Evolutionary conservation across 202 grass and related monocot species (phyloP).

Genomic region (Zoysia matrella): DNA sequence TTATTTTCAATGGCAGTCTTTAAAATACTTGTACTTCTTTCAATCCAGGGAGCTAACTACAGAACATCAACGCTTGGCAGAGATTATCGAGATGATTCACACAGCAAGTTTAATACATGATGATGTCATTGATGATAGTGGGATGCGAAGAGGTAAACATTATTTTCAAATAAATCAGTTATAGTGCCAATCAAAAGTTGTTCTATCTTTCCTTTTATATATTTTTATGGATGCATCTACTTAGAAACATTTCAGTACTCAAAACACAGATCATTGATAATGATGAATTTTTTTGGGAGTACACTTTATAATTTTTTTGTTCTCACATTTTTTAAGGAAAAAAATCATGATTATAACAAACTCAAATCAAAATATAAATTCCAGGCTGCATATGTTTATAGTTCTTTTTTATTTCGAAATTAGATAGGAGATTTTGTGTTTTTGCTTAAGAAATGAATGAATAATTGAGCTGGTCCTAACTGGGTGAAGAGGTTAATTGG

Average conservation of each 20-base stretch:
- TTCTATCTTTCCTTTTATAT: neutral
- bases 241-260: neutral
- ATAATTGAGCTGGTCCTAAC: neutral
- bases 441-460: neutral
- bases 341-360: neutral
- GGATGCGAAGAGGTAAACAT: slow-evolving; percentile 83
- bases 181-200: neutral
- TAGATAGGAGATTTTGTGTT: neutral
- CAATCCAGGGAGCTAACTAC: slow-evolving; percentile 77
- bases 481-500: neutral
- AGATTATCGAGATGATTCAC: slow-evolving; percentile 99
- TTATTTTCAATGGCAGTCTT: neutral
- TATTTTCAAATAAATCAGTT: neutral
- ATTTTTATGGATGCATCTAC: neutral
- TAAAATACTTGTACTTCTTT: neutral
- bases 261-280: neutral
- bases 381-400: neutral
- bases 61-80: slow-evolving; percentile 84
- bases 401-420: neutral
- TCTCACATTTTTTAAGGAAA: neutral
- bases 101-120: slow-evolving; percentile 99
- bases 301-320: neutral
- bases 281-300: neutral
- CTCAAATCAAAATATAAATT: neutral
- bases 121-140: slow-evolving; percentile 96